Evolutionary conservation across 768 basidiomycete genomes (phyloP), one percentile per base, ranked within the genome.

Genomic region (Mycena floridula): DNA sequence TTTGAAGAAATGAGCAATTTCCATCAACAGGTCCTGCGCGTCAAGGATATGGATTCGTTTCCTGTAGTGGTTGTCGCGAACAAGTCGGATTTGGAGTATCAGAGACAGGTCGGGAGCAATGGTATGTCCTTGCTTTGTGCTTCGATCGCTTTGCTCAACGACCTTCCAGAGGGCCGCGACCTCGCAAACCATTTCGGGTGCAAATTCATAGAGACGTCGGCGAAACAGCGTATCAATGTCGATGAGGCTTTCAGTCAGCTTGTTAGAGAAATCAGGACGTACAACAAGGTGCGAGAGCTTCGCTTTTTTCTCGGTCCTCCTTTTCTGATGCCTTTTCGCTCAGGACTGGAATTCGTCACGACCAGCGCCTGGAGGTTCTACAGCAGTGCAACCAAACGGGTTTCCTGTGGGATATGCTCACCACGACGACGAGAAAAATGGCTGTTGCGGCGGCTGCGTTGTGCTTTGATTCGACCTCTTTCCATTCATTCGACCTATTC

Each of bases 1-100:
- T 98, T 97, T 59, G 92, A 96, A 65, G 91, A 96, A 75, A 93
- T 97, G 58, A 85, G 80, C 63, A 87, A 82, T 5, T 96, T 98
- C 77, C 88, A 93, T 58, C 89, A 93, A 59, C 94, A 97, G 59
- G 96, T 98, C 49, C 75, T 93, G 23, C 82, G 95, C 44, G 94
- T 97, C 47, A 98, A 98, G 67, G 94, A 98, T 64, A 87, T 88
- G 60, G 94, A 96, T 59, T 78, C 79, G 6, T 91, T 97, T 74
- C 95, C 95, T 16, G 87, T 95, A 55, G 88, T 97, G 47, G 81
- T 96, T 44, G 91, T 96, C 8, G 94, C 91, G 16, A 98, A 98
- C 73, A 97, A 98, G 68, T 88, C 86, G 56, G 95, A 98, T 64
- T 70, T 95, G 54, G 93, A 93, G 59, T 92, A 85, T 58, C 93